Conservation (phyloP, 768 basidiomycete species). For the Leccinum obscurum region DNA sequence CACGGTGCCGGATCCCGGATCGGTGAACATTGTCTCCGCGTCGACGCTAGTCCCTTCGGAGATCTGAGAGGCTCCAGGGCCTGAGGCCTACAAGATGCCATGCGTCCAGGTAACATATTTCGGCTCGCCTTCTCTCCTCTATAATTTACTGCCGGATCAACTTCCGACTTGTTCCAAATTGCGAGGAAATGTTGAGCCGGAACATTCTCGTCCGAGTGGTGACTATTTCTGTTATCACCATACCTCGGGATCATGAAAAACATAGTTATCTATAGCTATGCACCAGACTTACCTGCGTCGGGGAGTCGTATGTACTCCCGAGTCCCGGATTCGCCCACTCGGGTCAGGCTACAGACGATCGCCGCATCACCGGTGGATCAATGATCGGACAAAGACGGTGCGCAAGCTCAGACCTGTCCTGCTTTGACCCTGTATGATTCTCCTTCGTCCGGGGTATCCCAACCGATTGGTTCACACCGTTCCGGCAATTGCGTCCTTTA, state of each 20-base stretch:
- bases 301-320: background rate
- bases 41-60: background rate
- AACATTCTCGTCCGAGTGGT: background rate
- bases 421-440: background rate
- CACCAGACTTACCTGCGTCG: background rate
- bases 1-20: background rate
- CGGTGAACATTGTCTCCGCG: background rate
- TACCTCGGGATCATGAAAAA: background rate
- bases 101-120: background rate
- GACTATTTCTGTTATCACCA: background rate
- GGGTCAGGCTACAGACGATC: background rate
- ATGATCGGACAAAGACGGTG: background rate
- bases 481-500: background rate
- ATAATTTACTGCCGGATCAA: background rate
- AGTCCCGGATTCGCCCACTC: background rate
- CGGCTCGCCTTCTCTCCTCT: background rate
- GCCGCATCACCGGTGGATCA: background rate
- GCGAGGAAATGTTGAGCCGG: background rate
- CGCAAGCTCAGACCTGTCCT: background rate
- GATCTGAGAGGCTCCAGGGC: background rate
- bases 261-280: background rate
- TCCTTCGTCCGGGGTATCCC: background rate
- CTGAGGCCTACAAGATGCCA: background rate
- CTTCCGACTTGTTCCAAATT: background rate
- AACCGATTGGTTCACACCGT: background rate